phyloP scores from a whole-genome alignment of 441 rosid genomes.

The Croton setiger region DNA sequence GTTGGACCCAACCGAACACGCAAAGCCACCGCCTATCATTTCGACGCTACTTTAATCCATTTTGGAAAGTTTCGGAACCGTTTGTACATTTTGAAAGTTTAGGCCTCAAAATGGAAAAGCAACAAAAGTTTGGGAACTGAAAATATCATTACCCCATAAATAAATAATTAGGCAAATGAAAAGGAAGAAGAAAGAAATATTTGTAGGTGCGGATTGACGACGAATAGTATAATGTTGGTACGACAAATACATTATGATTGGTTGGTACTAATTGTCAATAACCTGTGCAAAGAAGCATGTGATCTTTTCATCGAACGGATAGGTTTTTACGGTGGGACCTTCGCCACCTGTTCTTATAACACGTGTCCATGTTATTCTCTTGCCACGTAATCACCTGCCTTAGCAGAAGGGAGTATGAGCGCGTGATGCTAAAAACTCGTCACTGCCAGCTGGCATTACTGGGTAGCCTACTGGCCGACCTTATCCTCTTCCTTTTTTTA shows the following conservation, averaged over 20 bases:
- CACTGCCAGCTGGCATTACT: slow-evolving; percentile 61
- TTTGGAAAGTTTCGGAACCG: too few species aligned
- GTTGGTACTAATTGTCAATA: background rate
- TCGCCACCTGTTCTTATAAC: background rate
- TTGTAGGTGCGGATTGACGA: background rate
- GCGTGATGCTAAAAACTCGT: slow-evolving; percentile 36
- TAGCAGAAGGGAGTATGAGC: slow-evolving; percentile 22
- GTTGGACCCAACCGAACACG: too few species aligned
- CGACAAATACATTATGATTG: slow-evolving; percentile 1
- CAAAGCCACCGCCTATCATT: too few species aligned
- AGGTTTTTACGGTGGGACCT: slow-evolving; percentile 3
- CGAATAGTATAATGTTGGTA: background rate
- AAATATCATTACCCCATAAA: too few species aligned
- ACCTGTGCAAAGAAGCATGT: background rate
- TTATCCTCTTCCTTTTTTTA: slow-evolving; percentile 53
- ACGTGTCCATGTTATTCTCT: background rate
- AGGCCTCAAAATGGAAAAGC: too few species aligned
- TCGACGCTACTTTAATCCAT: too few species aligned
- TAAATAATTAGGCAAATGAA: too few species aligned
- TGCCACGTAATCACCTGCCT: slow-evolving; percentile 24
- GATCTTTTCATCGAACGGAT: slow-evolving; percentile 6
- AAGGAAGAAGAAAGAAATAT: background rate
- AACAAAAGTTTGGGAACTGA: too few species aligned
- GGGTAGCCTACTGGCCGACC: slow-evolving; percentile 53
- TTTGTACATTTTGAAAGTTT: too few species aligned